These are phyloP conservation scores for Elaeis oleifera DNA, from an alignment of 202 grass and related monocot species.

Conservation along the genomic window DNA sequence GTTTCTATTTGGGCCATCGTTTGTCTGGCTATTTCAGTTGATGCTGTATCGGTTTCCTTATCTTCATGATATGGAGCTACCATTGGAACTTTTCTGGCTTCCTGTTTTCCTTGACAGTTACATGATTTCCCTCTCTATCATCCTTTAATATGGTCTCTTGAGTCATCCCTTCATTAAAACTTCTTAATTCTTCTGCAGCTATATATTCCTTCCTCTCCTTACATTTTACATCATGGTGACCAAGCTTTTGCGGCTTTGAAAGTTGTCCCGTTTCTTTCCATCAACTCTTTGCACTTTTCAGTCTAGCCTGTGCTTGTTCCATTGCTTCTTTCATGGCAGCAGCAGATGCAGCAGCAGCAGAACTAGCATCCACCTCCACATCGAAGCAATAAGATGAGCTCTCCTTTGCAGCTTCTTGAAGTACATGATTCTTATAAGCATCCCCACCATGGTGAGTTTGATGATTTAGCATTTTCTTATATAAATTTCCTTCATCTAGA, in stretches of 20 bases:
- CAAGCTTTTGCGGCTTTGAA: not conserved
- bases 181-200: not conserved
- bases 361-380: slow-evolving; percentile 1
- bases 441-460: not conserved
- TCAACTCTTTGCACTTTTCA: slow-evolving; percentile 8
- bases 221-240: not conserved
- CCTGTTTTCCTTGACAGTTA: not conserved
- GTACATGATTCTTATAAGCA: not conserved
- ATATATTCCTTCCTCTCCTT: not conserved
- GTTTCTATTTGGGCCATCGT: not conserved
- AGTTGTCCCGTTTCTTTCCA: not conserved
- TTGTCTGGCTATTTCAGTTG: not conserved
- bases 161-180: not conserved
- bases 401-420: not conserved
- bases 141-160: not conserved
- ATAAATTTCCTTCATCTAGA: not conserved
- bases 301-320: slow-evolving; percentile 2
- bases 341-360: slow-evolving; percentile 2
- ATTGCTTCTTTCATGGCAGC: slow-evolving; percentile 13
- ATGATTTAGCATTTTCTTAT: not conserved
- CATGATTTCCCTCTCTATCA: no score
- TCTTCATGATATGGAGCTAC: not conserved
- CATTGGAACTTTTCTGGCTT: not conserved
- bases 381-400: not conserved
- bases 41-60: not conserved